phyloP scores from a whole-genome alignment of 2,329 filamentous ascomycete species.

The Fusarium chaquense region DNA sequence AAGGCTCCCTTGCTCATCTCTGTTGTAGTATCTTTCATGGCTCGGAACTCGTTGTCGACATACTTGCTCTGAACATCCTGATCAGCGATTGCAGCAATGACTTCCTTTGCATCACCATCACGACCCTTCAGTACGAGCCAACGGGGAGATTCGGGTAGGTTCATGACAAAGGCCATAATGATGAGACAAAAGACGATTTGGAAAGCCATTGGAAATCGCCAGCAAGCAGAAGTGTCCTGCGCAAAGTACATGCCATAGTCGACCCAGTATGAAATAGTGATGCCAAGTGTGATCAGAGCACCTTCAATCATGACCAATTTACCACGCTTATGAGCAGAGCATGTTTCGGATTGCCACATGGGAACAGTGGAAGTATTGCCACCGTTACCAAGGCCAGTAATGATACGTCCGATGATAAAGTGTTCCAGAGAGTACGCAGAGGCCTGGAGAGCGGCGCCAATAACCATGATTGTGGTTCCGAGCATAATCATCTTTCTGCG shows the following conservation, averaged over 20 bases:
- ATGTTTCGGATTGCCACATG: constrained; percentile 72
- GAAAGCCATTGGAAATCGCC: constrained; percentile 71
- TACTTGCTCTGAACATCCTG: constrained; percentile 67
- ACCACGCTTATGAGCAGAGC: constrained; percentile 67
- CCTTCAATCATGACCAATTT: constrained; percentile 72
- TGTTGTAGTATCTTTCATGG: constrained; percentile 75
- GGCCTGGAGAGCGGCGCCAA: constrained; percentile 70
- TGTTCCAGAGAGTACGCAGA: constrained; percentile 66
- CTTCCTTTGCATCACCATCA: constrained; percentile 60
- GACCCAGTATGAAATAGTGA: constrained; percentile 71
- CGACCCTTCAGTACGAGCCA: constrained; percentile 61
- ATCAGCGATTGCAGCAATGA: constrained; percentile 66
- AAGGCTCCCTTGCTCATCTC: constrained; percentile 73
- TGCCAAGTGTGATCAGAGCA: constrained; percentile 67
- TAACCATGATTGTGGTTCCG: constrained; percentile 67
- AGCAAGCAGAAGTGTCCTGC: constrained; percentile 52
- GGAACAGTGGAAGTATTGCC: constrained; percentile 68
- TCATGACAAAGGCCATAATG: constrained; percentile 65
- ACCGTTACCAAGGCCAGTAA: constrained; percentile 70
- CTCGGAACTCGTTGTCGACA: constrained; percentile 68
- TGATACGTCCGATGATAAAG: constrained; percentile 69
- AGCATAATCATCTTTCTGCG: constrained; percentile 70
- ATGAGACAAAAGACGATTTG: constrained; percentile 69
- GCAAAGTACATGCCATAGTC: constrained; percentile 69
- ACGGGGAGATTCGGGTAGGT: constrained; percentile 66